A percentile compares a stretch with the other conserved stretches of the same genome.
Conservation (phyloP, 2,329 filamentous ascomycete species). For the Curvularia sp. region DNA sequence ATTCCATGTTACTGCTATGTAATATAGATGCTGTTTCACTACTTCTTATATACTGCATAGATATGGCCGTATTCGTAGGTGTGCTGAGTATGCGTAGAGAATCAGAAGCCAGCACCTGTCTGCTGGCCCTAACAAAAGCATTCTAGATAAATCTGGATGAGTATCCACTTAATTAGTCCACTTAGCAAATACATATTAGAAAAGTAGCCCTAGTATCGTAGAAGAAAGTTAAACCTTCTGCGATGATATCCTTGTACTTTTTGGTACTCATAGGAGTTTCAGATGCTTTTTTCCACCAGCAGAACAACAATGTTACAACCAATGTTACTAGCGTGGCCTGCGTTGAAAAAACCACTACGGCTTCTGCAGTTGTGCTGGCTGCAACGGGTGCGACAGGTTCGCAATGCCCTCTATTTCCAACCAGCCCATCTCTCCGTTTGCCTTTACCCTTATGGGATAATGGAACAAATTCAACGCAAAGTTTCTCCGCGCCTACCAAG, state of each 20-base stretch:
- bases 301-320: neutral
- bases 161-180: conserved; percentile 12
- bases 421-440: conserved; percentile 16
- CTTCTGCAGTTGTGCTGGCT: conserved; percentile 5
- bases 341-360: conserved; percentile 4
- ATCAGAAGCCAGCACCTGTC: conserved; percentile 6
- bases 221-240: neutral
- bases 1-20: conserved; percentile 6
- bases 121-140: conserved; percentile 7
- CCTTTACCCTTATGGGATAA: conserved; percentile 14
- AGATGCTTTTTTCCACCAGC: neutral
- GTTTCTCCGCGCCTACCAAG: conserved; percentile 11
- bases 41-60: conserved; percentile 1
- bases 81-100: conserved; percentile 2
- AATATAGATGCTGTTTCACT: conserved; percentile 5
- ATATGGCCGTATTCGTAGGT: conserved; percentile 7
- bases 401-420: conserved; percentile 15
- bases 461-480: conserved; percentile 14
- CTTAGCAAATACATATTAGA: conserved; percentile 13
- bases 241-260: conserved; percentile 10
- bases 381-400: conserved; percentile 8
- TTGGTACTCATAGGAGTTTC: conserved; percentile 6
- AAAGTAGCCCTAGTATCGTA: conserved; percentile 6
- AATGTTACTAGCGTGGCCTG: conserved; percentile 4
- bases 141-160: conserved; percentile 10